Evolutionary conservation across 1,284 basidiomycete species (phyloP), one percentile per base, ranked within the genome.

Genomic region (Ceratobasidium sp.): DNA sequence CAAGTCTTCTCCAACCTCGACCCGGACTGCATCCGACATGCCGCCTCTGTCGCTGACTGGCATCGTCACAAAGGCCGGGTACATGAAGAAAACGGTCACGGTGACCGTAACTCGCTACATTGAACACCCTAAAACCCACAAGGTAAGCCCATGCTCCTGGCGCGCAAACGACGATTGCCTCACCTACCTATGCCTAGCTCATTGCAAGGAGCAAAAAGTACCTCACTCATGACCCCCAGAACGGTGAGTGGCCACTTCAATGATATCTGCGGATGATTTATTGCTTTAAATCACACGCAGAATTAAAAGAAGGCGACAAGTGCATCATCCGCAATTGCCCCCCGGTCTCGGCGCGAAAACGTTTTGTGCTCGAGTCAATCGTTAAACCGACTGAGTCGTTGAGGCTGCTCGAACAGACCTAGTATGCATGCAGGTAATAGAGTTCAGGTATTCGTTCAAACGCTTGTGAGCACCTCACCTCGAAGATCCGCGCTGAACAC

Each of bases 51-150:
- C 89, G 22, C 88, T 94, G 76, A 86, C 86, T 32, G 93, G 93
- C 11, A 81, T 90, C 52, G 93, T 95, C 32, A 91, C 91, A 32
- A 94, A 92, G 83, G 90, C 88, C 25, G 92, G 93, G 17, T 89
- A 86, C 80, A 95, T 95, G 93, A 87, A 90, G 76, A 94, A 94
- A 82, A 95, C 93, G 0, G 93, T 88, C 19, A 94, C 93, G 0
- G 92, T 95, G 59, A 90, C 90, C 0, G 91, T 94, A 19, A 90
- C 91, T 34, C 88, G 93, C 76, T 89, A 86, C 85, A 85, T 91
- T 56, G 83, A 89, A 32, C 92, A 95, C 81, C 88, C 88, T 78
- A 81, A 88, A 64, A 94, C 92, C 7, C 89, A 90, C 80, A 95
- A 95, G 87, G 92, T 93, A 79, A 79, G 87, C 82, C 57, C 46